Conservation (phyloP, 306 rosid genomes). For the Lathyrus oleraceus region DNA sequence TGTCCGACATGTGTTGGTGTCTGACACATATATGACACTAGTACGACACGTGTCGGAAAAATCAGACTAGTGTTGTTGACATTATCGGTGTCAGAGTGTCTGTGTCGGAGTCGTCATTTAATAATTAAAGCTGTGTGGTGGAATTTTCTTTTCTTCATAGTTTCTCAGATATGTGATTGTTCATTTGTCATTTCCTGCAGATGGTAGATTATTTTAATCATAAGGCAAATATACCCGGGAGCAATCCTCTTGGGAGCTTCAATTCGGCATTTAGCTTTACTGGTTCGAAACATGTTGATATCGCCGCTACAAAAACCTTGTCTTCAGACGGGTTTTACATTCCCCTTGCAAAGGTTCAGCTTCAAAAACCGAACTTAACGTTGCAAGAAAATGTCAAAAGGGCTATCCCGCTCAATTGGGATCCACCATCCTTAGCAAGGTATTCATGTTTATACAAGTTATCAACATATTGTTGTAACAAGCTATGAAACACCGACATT, state of each 20-base stretch:
- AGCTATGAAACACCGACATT: too few species aligned
- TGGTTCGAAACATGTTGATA: conserved; percentile 73
- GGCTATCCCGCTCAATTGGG: conserved; percentile 74
- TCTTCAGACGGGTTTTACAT: conserved; percentile 71
- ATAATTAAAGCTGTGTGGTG: too few species aligned
- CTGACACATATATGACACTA: too few species aligned
- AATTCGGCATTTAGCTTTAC: conserved; percentile 88
- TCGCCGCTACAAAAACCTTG: conserved; percentile 64
- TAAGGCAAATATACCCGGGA: conserved; percentile 62
- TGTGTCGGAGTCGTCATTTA: too few species aligned
- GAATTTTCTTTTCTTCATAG: too few species aligned
- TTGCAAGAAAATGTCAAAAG: conserved; percentile 66
- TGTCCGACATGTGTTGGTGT: too few species aligned
- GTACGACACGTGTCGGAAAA: too few species aligned
- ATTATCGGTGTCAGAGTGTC: too few species aligned
- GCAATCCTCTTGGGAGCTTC: conserved; percentile 78
- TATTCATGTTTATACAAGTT: conserved; percentile 32
- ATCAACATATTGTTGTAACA: neutral
- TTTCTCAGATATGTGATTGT: conserved; percentile 24
- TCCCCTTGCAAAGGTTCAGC: conserved; percentile 79
- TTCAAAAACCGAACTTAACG: conserved; percentile 47
- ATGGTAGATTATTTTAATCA: conserved; percentile 84
- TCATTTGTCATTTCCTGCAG: conserved; percentile 53
- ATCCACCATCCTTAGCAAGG: conserved; percentile 79
- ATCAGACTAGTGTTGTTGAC: too few species aligned